Evolutionary conservation across 1,284 basidiomycete species (phyloP), one percentile per base, ranked within the genome.

Genomic region (Serendipita sp.): DNA sequence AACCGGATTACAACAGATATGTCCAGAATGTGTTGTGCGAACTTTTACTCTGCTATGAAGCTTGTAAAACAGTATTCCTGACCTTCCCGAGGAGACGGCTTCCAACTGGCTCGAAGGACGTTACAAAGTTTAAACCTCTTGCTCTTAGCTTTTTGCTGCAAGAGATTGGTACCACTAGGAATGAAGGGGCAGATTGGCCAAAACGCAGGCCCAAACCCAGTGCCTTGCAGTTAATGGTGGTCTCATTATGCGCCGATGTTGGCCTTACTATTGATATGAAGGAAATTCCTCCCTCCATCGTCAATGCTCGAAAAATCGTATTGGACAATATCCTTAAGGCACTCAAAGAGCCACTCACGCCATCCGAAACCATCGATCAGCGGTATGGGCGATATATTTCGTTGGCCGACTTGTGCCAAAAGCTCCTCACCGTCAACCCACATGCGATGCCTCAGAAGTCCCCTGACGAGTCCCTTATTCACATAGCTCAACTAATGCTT

Each of bases 401-500:
- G 17, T 77, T 98, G 43, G 83, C 87, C 44, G 93, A 98, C 69
- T 78, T 99, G 26, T 92, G 91, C 69, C 83, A 91, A 73, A 88
- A 93, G 6, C 76, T 99, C 26, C 77, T 99, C 63, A 90, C 87
- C 1, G 86, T 91, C 12, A 84, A 85, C 17, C 72, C 76, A 2
- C 84, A 82, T 67, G 74, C 74, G 8, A 73, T 78, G 34, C 81
- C 84, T 44, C 68, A 71, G 60, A 87, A 88, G 70, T 76, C 81
- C 35, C 79, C 82, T 64, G 90, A 94, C 49, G 94, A 96, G 61
- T 79, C 82, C 10, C 87, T 88, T 2, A 87, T 93, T 15, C 93
- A 97, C 67, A 82, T 98, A 64, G 93, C 96, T 47, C 99, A 98
- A 76, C 82, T 94, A 66, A 99, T 99, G 96, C 76, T 99, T 53